phyloP scores from a whole-genome alignment of 2,329 filamentous ascomycete species.

The Colletotrichum endophyticum region DNA sequence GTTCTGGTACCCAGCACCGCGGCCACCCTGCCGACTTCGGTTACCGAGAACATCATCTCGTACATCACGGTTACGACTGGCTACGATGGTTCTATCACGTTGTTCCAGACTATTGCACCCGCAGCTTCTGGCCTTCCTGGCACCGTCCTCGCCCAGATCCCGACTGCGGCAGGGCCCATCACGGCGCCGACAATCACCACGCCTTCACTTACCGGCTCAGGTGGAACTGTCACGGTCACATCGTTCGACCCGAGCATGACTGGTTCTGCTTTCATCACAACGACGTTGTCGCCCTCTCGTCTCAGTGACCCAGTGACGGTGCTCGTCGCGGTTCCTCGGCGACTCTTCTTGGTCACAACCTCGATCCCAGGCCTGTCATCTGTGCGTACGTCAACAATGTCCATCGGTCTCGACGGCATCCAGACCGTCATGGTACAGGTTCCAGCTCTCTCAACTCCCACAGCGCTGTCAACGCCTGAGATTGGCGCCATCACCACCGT shows the following conservation, averaged over 20 bases:
- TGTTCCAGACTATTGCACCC: neutral
- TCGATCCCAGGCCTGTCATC: neutral
- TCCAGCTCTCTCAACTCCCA: neutral
- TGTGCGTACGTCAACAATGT: neutral
- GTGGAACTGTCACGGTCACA: neutral
- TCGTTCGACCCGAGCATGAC: neutral
- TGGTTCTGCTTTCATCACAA: neutral
- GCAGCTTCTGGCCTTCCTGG: slow-evolving; percentile 11
- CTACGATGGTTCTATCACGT: neutral
- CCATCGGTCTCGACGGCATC: neutral
- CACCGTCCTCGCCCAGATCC: slow-evolving; percentile 2
- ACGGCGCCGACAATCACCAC: neutral
- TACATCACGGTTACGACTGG: slow-evolving; percentile 9
- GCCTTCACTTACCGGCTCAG: neutral
- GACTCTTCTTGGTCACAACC: neutral
- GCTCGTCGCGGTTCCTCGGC: neutral
- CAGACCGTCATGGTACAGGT: slow-evolving; percentile 2
- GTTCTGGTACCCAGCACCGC: neutral
- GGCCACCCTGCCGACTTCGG: neutral
- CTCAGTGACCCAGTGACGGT: neutral
- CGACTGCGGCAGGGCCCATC: neutral
- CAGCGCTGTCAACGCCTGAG: neutral
- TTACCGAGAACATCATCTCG: neutral
- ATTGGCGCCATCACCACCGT: neutral
- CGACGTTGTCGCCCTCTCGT: neutral